These are phyloP conservation scores for Vigna angularis DNA, from an alignment of 306 rosid genomes.

Conservation along the genomic window DNA sequence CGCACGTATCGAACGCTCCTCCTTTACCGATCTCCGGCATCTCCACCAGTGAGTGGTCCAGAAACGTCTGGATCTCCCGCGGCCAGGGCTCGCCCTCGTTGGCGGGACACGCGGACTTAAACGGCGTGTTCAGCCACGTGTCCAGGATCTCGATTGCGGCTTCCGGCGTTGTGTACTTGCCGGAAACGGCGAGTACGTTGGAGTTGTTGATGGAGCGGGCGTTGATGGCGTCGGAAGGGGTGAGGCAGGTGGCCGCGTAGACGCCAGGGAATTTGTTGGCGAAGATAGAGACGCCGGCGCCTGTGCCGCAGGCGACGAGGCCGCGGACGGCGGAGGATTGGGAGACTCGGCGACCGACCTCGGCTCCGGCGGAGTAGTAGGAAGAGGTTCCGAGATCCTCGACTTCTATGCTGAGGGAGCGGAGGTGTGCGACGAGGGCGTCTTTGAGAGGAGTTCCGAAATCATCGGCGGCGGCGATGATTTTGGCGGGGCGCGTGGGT, in stretches of 20 bases:
- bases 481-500: slow-evolving; percentile 49
- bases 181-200: slow-evolving; percentile 92
- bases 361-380: slow-evolving; percentile 86
- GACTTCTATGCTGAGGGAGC: slow-evolving; percentile 69
- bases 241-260: slow-evolving; percentile 72
- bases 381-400: slow-evolving; percentile 88
- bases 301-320: slow-evolving; percentile 89
- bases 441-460: slow-evolving; percentile 80
- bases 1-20: slow-evolving; percentile 42
- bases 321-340: slow-evolving; percentile 60
- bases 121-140: slow-evolving; percentile 81
- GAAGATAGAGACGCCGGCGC: slow-evolving; percentile 84
- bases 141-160: slow-evolving; percentile 66
- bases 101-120: slow-evolving; percentile 77
- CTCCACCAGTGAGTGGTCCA: slow-evolving; percentile 66
- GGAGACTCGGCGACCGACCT: slow-evolving; percentile 86
- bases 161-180: slow-evolving; percentile 63
- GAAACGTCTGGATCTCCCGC: slow-evolving; percentile 57
- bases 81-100: slow-evolving; percentile 77
- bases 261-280: slow-evolving; percentile 93
- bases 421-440: slow-evolving; percentile 68
- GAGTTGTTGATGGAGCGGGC: slow-evolving; percentile 86
- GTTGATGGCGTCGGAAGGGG: slow-evolving; percentile 68
- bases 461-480: slow-evolving; percentile 81
- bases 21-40: slow-evolving; percentile 68